Evolutionary conservation across 441 rosid genomes (phyloP).

Genomic region (Kokia cookei): DNA sequence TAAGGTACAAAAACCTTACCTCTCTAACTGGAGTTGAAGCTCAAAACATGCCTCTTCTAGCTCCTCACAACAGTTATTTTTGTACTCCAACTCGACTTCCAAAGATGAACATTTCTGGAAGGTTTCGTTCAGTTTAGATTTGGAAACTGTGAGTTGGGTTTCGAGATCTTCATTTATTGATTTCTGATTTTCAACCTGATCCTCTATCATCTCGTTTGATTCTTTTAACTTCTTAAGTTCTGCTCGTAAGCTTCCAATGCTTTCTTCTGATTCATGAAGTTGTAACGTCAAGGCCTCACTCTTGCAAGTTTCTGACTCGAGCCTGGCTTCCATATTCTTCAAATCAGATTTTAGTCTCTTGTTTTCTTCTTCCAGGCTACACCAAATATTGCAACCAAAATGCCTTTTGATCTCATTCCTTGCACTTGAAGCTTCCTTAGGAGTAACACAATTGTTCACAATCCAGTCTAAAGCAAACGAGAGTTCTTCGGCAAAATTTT

Average conservation of each 20-base stretch:
- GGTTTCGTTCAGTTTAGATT: conserved; percentile 57
- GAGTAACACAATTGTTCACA: conserved; percentile 23
- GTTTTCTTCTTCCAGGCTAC: conserved; percentile 35
- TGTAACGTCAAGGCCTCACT: conserved; percentile 28
- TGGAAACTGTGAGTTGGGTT: conserved; percentile 59
- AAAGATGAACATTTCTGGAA: conserved; percentile 69
- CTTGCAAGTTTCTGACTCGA: conserved; percentile 27
- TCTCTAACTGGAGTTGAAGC: conserved; percentile 88
- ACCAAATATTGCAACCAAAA: conserved; percentile 19
- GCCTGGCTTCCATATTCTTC: conserved; percentile 31
- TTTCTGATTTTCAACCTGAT: conserved; percentile 68
- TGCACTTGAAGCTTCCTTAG: conserved; percentile 36
- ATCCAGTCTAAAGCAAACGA: conserved; percentile 39
- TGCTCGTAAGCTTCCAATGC: conserved; percentile 32
- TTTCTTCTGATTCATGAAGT: conserved; percentile 43
- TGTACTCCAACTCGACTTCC: conserved; percentile 87
- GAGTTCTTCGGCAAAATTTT: conserved; percentile 12
- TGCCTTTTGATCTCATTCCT: conserved; percentile 57
- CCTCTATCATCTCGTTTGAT: conserved; percentile 45
- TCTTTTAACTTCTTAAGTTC: conserved; percentile 49
- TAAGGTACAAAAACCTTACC: conserved; percentile 33
- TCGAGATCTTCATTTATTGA: conserved; percentile 75
- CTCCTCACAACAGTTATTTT: conserved; percentile 76
- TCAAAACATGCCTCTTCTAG: conserved; percentile 82
- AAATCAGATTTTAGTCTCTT: conserved; percentile 29